phyloP scores from a whole-genome alignment of 2,329 filamentous ascomycete genomes.

The Paradendryphiella salina region DNA sequence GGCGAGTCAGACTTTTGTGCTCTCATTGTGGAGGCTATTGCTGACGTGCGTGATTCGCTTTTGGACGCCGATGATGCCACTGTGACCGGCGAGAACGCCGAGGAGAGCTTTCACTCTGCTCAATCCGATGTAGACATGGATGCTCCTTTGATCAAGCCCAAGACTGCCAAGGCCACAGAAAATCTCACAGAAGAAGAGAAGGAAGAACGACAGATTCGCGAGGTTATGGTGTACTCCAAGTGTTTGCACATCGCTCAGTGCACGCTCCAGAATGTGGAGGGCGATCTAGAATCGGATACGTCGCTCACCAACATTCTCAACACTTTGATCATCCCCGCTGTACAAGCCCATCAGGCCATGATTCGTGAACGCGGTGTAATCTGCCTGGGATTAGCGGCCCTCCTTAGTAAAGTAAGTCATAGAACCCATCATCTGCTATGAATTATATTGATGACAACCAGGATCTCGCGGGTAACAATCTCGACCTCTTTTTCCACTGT shows the following conservation, averaged over 20 bases:
- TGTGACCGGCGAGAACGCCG: conserved; percentile 50
- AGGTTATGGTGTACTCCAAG: conserved; percentile 98
- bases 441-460: conserved; percentile 34
- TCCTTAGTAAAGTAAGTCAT: conserved; percentile 74
- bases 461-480: conserved; percentile 87
- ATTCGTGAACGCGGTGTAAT: conserved; percentile 88
- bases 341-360: conserved; percentile 88
- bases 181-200: conserved; percentile 55
- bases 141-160: conserved; percentile 55
- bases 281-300: conserved; percentile 83
- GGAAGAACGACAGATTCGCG: conserved; percentile 75
- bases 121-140: conserved; percentile 75
- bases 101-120: conserved; percentile 93
- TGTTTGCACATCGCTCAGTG: conserved; percentile 96
- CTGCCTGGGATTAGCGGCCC: conserved; percentile 85
- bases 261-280: conserved; percentile 91
- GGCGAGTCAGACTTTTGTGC: conserved; percentile 83
- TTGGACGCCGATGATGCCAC: conserved; percentile 65
- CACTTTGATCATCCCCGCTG: conserved; percentile 92
- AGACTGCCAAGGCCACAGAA: conserved; percentile 39
- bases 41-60: conserved; percentile 95
- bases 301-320: conserved; percentile 98
- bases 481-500: conserved; percentile 92
- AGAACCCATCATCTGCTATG: background rate
- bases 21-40: conserved; percentile 87